These are phyloP conservation scores for Atractiella rhizophila DNA, from an alignment of 768 basidiomycete species.

Conservation along the genomic window DNA sequence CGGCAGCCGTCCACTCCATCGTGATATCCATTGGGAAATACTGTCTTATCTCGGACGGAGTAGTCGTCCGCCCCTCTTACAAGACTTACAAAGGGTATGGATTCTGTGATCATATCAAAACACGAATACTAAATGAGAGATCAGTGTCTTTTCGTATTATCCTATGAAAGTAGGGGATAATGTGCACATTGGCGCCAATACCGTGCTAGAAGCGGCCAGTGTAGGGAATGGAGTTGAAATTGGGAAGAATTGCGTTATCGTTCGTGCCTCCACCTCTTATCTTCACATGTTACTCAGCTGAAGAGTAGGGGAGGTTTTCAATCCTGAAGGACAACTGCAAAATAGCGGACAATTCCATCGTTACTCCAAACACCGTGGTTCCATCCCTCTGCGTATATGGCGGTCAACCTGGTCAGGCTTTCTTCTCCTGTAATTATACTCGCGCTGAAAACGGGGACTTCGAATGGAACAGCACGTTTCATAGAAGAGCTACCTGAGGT, in stretches of 20 bases:
- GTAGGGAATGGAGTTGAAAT: conserved; percentile 88
- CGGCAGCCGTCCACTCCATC: conserved; percentile 38
- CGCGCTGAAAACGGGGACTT: not conserved
- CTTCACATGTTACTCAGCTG: not conserved
- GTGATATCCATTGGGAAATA: conserved; percentile 83
- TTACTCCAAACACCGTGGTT: conserved; percentile 77
- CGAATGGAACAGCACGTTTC: conserved; percentile 37
- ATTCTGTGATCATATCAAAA: conserved; percentile 1
- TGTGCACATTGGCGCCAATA: conserved; percentile 73
- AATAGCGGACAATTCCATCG: conserved; percentile 64
- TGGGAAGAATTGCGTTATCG: conserved; percentile 84
- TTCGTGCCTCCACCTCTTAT: conserved; percentile 23
- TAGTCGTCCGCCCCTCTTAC: conserved; percentile 36
- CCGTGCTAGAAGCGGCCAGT: conserved; percentile 74
- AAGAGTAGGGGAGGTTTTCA: conserved; percentile 62
- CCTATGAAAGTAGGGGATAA: conserved; percentile 92
- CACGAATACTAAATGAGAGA: not conserved
- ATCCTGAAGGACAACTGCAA: conserved; percentile 89
- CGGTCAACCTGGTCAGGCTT: conserved; percentile 57
- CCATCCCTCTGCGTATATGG: conserved; percentile 62
- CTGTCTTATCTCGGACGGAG: conserved; percentile 68
- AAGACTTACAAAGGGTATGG: conserved; percentile 26
- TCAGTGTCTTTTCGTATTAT: conserved; percentile 35
- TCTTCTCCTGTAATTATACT: not conserved
- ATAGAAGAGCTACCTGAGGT: conserved; percentile 71